Evolutionary conservation across 495 filamentous ascomycete species (phyloP).

Genomic region (Penicillium cinerascens): DNA sequence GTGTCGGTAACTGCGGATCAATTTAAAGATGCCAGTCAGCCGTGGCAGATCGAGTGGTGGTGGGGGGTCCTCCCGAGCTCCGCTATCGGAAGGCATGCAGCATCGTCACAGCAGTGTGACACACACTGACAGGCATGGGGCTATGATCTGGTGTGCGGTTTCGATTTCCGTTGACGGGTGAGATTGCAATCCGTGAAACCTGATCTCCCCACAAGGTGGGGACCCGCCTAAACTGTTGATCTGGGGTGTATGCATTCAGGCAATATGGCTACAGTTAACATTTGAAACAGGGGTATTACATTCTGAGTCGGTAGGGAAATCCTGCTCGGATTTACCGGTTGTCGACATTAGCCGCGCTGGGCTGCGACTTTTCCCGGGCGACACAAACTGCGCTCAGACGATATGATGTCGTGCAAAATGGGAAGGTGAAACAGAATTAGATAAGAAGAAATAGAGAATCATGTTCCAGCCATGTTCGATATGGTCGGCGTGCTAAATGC

Average conservation of each 20-base stretch:
- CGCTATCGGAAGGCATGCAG: slow-evolving; percentile 18
- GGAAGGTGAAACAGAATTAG: slow-evolving; percentile 16
- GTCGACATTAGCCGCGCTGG: slow-evolving; percentile 20
- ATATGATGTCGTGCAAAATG: slow-evolving; percentile 20
- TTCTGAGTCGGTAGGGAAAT: background rate
- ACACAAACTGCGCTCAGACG: slow-evolving; percentile 20
- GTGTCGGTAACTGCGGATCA: slow-evolving; percentile 14
- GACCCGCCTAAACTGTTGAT: background rate
- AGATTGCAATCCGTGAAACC: slow-evolving; percentile 23
- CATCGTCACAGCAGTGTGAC: slow-evolving; percentile 23
- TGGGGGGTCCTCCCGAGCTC: slow-evolving; percentile 4
- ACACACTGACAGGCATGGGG: slow-evolving; percentile 19
- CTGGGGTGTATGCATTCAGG: background rate
- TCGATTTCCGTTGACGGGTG: slow-evolving; percentile 7
- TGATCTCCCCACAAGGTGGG: background rate
- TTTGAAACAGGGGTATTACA: slow-evolving; percentile 8
- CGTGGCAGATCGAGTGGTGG: slow-evolving; percentile 4
- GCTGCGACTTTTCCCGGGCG: background rate
- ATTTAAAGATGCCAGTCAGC: slow-evolving; percentile 5
- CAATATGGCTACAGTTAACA: slow-evolving; percentile 3
- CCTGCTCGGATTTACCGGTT: background rate
- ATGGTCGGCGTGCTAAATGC: background rate
- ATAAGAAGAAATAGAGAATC: background rate
- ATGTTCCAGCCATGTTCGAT: slow-evolving; percentile 7
- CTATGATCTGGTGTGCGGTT: slow-evolving; percentile 15